Evolutionary conservation across 2,329 filamentous ascomycete genomes (phyloP).

Genomic region (Chaetomium sp.): DNA sequence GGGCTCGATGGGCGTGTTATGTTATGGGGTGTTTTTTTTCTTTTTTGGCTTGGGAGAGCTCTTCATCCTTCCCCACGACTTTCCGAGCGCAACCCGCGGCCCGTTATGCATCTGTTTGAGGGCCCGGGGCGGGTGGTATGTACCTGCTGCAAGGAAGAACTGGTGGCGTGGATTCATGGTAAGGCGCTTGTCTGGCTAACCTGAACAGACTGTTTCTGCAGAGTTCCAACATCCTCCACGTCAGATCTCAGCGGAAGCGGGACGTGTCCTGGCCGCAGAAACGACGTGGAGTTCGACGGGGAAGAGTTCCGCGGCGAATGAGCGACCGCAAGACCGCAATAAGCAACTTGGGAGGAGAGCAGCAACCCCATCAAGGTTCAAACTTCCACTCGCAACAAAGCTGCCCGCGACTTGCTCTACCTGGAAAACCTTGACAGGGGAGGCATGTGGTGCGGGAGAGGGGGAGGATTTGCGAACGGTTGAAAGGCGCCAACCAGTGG

Average conservation of each 20-base stretch:
- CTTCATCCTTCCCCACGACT: not conserved
- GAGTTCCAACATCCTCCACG: conserved; percentile 14
- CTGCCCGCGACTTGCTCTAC: conserved; percentile 8
- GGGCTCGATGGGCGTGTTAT: conserved; percentile 18
- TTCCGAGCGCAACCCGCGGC: not conserved
- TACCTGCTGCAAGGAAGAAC: conserved; percentile 13
- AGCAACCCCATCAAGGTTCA: conserved; percentile 14
- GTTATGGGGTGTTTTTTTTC: too few relatives aligned
- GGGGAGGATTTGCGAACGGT: conserved; percentile 15
- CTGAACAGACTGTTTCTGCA: conserved; percentile 4
- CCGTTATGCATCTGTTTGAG: not conserved
- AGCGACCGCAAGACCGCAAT: conserved; percentile 5
- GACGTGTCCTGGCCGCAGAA: conserved; percentile 9
- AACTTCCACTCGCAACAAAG: conserved; percentile 13
- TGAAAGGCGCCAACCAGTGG: conserved; percentile 13
- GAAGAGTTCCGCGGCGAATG: conserved; percentile 8
- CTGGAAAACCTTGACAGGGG: not conserved
- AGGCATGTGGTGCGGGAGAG: conserved; percentile 5
- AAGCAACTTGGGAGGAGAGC: not conserved
- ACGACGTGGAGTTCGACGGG: conserved; percentile 11
- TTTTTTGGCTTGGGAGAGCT: too few relatives aligned
- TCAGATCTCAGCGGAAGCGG: not conserved
- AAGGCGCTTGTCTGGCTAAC: conserved; percentile 13
- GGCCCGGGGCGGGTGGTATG: conserved; percentile 7
- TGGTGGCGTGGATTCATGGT: conserved; percentile 14